Evolutionary conservation across 768 basidiomycete species (phyloP), one percentile per base, ranked within the genome.

Genomic region (Xanthoconium purpureum): DNA sequence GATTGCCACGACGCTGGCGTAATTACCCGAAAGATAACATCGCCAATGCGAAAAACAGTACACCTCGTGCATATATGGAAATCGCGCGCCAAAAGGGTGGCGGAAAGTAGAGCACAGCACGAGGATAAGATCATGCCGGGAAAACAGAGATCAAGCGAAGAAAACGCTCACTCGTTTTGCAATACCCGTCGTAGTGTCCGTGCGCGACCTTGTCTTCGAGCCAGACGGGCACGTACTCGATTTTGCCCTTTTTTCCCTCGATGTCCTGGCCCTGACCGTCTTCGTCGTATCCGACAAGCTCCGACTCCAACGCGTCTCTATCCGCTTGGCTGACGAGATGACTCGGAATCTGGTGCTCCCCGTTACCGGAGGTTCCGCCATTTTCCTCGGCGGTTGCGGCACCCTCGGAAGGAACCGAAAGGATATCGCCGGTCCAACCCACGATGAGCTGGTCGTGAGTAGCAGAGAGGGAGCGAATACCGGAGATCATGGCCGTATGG

Each of bases 181-280:
- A 98, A 71, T 97, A 98, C 1, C 94, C 95, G 63, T 98, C 94
- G 69, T 98, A 97, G 70, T 97, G 94, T 0, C 88, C 92, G 65
- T 94, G 91, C 20, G 92, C 94, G 38, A 94, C 83, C 69, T 88
- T 83, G 64, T 93, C 90, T 63, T 91, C 87, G 36, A 95, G 77
- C 91, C 91, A 97, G 13, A 99, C 91, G 6, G 96, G 94, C 8
- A 91, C 83, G 63, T 92, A 97, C 14, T 75, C 80, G 47, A 89
- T 84, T 66, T 80, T 84, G 60, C 82, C 70, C 35, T 75, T 71
- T 44, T 76, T 71, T 15, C 70, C 62, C 24, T 52, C 63, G 24
- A 80, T 78, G 40, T 84, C 85, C 58, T 84, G 83, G 9, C 82
- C 63, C 44, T 65, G 65, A 9, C 63, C 62, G 37, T 71, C 65